Conservation (phyloP, 2,329 filamentous ascomycete species). For the Aspergillus neotritici region DNA sequence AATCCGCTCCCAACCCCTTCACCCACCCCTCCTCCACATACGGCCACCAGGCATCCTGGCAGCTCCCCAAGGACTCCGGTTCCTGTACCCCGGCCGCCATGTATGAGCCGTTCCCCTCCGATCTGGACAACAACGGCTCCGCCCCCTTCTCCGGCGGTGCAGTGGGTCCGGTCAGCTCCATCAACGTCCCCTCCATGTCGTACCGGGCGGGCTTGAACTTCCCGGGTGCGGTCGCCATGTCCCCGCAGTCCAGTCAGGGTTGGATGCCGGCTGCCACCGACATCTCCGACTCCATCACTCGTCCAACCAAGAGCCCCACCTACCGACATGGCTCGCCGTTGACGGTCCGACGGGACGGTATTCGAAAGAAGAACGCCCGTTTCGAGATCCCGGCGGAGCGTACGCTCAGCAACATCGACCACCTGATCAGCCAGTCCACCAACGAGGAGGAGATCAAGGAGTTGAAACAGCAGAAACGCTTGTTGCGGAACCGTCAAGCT, state of each 20-base stretch:
- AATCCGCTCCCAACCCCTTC: slow-evolving; percentile 54
- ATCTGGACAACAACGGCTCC: slow-evolving; percentile 45
- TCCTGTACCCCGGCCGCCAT: slow-evolving; percentile 68
- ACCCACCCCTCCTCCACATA: slow-evolving; percentile 42
- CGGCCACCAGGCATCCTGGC: slow-evolving; percentile 54
- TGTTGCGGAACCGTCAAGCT: slow-evolving; percentile 91
- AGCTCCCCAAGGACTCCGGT: slow-evolving; percentile 59
- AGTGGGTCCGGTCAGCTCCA: slow-evolving; percentile 36
- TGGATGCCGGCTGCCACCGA: slow-evolving; percentile 47
- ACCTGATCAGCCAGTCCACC: slow-evolving; percentile 73
- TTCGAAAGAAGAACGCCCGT: slow-evolving; percentile 97
- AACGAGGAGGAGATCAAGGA: slow-evolving; percentile 93
- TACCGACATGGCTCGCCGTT: slow-evolving; percentile 68
- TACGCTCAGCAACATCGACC: slow-evolving; percentile 90
- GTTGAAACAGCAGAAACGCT: slow-evolving; percentile 94
- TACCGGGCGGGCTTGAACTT: slow-evolving; percentile 48
- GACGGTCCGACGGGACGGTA: slow-evolving; percentile 71
- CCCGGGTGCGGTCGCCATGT: slow-evolving; percentile 50
- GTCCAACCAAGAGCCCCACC: slow-evolving; percentile 59
- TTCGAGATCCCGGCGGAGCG: slow-evolving; percentile 95
- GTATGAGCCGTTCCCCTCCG: slow-evolving; percentile 58
- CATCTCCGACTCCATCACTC: slow-evolving; percentile 45
- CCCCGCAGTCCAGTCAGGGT: slow-evolving; percentile 58
- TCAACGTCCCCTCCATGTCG: slow-evolving; percentile 36
- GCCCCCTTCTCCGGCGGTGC: slow-evolving; percentile 40